A percentile compares a stretch with the other conserved stretches of the same genome.
phyloP scores from a whole-genome alignment of 2,329 filamentous ascomycete species.

The Uncinocarpus reesii region DNA sequence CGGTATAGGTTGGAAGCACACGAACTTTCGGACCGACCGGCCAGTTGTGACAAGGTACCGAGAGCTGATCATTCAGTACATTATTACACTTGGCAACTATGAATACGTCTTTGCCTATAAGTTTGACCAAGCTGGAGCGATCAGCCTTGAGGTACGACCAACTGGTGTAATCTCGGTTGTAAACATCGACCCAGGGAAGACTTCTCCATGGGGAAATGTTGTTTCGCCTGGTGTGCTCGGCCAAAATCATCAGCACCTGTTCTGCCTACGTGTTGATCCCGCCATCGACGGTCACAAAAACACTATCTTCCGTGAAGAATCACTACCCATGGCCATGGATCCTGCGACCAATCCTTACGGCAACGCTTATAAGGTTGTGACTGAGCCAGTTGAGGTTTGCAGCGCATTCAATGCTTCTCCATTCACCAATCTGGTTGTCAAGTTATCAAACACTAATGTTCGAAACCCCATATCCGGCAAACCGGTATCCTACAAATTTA shows the following conservation, averaged over 20 bases:
- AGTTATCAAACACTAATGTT: constrained; percentile 39
- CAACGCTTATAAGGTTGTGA: constrained; percentile 49
- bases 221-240: constrained; percentile 56
- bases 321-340: constrained; percentile 41
- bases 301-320: constrained; percentile 46
- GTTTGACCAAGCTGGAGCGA: constrained; percentile 53
- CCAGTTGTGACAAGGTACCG: constrained; percentile 53
- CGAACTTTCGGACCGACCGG: constrained; percentile 54
- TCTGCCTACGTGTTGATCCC: constrained; percentile 55
- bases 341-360: constrained; percentile 50
- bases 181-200: constrained; percentile 49
- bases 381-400: constrained; percentile 39
- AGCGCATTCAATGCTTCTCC: constrained; percentile 46
- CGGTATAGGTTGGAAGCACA: constrained; percentile 61
- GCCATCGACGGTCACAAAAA: constrained; percentile 50
- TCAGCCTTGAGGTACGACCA: constrained; percentile 52
- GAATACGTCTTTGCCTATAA: constrained; percentile 58
- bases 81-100: constrained; percentile 61
- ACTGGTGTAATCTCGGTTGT: constrained; percentile 57
- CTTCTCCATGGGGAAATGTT: constrained; percentile 49
- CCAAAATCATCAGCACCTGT: constrained; percentile 62
- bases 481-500: constrained; percentile 41
- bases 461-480: constrained; percentile 37
- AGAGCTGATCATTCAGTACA: constrained; percentile 56
- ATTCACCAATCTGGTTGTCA: constrained; percentile 36